Evolutionary conservation across 768 basidiomycete species (phyloP).

Genomic region (Myochromella boudieri): DNA sequence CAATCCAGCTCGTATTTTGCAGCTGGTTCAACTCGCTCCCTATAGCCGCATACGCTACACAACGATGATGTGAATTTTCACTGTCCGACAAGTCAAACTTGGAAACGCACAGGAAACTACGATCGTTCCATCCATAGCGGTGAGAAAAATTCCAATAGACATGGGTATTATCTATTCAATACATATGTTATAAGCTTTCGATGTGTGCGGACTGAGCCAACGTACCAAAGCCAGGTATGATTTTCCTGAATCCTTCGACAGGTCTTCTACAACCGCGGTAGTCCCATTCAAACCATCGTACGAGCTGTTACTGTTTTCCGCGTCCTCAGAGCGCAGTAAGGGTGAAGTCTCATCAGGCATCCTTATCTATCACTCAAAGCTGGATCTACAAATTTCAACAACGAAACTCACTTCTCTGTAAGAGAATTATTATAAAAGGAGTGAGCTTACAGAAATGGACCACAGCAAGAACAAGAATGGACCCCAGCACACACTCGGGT

Average conservation of each 20-base stretch:
- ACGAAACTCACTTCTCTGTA: too few relatives aligned
- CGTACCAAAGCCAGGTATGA: conserved; percentile 25
- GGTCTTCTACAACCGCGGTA: conserved; percentile 12
- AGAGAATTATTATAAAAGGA: too few relatives aligned
- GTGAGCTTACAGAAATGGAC: too few relatives aligned
- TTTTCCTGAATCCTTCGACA: conserved; percentile 3
- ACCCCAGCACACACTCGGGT: too few relatives aligned
- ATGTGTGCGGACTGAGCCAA: neutral
- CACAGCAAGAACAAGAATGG: too few relatives aligned
- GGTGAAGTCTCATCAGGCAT: conserved; percentile 37
- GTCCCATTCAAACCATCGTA: conserved; percentile 13
- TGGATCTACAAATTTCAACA: too few relatives aligned
- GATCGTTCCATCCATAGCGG: conserved; percentile 51
- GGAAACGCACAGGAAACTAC: conserved; percentile 41
- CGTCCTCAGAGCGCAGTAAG: conserved; percentile 21
- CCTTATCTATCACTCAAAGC: too few relatives aligned
- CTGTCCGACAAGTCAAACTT: too few relatives aligned
- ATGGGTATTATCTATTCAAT: conserved; percentile 40
- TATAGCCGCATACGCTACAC: conserved; percentile 49
- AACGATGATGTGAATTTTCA: neutral
- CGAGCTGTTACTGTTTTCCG: conserved; percentile 4
- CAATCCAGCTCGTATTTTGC: conserved; percentile 67
- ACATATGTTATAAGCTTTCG: neutral
- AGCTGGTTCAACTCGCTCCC: conserved; percentile 61
- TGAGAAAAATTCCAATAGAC: conserved; percentile 46